Conservation (phyloP, 2,329 filamentous ascomycete species). For the Colletotrichum kahawae region DNA sequence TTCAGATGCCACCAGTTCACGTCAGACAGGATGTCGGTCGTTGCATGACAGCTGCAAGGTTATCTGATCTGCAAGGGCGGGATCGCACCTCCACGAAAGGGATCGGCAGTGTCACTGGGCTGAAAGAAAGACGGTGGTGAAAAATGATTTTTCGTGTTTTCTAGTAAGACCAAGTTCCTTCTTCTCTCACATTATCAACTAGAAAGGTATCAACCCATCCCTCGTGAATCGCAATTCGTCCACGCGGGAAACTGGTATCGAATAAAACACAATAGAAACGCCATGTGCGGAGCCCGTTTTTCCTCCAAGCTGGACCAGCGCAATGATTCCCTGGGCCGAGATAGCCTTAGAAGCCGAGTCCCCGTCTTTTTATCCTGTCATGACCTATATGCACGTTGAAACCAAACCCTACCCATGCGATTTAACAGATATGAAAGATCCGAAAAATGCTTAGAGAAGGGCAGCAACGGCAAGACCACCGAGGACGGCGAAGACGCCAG, state of each 20-base stretch:
- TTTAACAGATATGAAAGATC: constrained; percentile 17
- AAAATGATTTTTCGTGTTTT: not conserved
- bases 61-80: constrained; percentile 4
- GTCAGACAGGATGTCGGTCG: constrained; percentile 1
- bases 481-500: constrained; percentile 21
- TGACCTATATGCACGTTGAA: constrained; percentile 22
- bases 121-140: not conserved
- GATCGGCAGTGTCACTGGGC: constrained; percentile 10
- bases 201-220: constrained; percentile 22
- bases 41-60: constrained; percentile 18
- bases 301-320: not conserved
- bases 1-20: not conserved
- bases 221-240: constrained; percentile 2
- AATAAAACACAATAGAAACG: constrained; percentile 17
- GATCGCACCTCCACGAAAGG: not conserved
- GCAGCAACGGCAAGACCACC: constrained; percentile 22
- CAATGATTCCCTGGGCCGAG: not conserved
- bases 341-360: constrained; percentile 11
- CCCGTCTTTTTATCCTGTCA: constrained; percentile 22
- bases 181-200: constrained; percentile 20
- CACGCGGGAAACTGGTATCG: constrained; percentile 14
- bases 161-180: constrained; percentile 5
- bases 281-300: constrained; percentile 16
- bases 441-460: constrained; percentile 22
- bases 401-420: constrained; percentile 13